A percentile compares a stretch with the other conserved stretches of the same genome.
These are phyloP conservation scores for Penstemon eatonii DNA, from an alignment of 257 asterid species.

Conservation along the genomic window DNA sequence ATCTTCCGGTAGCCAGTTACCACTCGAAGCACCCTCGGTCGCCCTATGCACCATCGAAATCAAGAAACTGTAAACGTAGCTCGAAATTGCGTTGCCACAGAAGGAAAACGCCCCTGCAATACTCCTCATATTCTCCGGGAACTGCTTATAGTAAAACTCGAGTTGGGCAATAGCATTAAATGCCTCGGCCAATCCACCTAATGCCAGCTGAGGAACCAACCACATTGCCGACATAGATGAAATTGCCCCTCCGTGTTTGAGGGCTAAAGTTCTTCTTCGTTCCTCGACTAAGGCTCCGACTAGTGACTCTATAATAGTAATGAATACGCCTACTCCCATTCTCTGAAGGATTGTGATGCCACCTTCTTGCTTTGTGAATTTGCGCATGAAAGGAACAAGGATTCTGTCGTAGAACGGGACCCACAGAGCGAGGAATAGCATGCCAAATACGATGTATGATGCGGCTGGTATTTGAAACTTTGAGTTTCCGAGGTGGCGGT, in stretches of 20 bases:
- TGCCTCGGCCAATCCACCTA: conserved; percentile 73
- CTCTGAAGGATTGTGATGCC: conserved; percentile 75
- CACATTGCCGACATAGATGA: conserved; percentile 68
- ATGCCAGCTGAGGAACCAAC: conserved; percentile 65
- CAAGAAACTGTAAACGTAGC: conserved; percentile 51
- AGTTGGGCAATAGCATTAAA: conserved; percentile 60
- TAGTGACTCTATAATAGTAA: conserved; percentile 41
- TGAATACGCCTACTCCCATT: conserved; percentile 58
- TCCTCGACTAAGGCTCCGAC: conserved; percentile 55
- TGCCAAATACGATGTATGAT: conserved; percentile 59
- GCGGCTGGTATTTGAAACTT: conserved; percentile 71
- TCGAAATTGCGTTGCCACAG: conserved; percentile 50
- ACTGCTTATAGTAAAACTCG: conserved; percentile 71
- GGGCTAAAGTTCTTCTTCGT: conserved; percentile 43
- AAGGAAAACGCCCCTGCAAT: conserved; percentile 62
- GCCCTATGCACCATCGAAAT: conserved; percentile 44
- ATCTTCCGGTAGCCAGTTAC: conserved; percentile 83
- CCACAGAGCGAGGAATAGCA: conserved; percentile 59
- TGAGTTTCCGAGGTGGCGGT: conserved; percentile 53
- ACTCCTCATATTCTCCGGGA: conserved; percentile 91
- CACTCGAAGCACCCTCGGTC: conserved; percentile 38
- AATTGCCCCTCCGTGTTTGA: conserved; percentile 24
- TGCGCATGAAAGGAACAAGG: conserved; percentile 41
- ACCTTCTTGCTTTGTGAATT: conserved; percentile 41
- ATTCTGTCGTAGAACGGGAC: conserved; percentile 65